Percentiles rank a stretch among this genome's conserved stretches.
These are phyloP conservation scores for Yarrowia bubula DNA, from an alignment of 805 yeast genomes.

Conservation along the genomic window DNA sequence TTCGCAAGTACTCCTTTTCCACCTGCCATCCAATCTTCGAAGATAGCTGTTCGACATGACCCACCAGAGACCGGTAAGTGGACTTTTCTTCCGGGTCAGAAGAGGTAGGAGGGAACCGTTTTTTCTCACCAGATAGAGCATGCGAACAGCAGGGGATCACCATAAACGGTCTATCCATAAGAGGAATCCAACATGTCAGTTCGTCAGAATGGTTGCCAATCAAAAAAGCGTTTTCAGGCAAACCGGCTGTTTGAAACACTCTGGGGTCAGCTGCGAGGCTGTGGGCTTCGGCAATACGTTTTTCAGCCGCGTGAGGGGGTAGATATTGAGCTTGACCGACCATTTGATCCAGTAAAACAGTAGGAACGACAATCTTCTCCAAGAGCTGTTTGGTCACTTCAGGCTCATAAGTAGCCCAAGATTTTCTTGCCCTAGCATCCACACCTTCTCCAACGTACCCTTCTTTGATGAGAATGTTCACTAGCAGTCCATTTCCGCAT, in stretches of 20 bases:
- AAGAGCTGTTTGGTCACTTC: conserved; percentile 55
- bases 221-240: conserved; percentile 65
- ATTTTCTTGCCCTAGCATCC: conserved; percentile 85
- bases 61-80: conserved; percentile 81
- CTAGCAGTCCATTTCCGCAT: conserved; percentile 90
- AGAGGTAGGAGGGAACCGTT: conserved; percentile 50
- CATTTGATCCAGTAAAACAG: conserved; percentile 51
- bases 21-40: conserved; percentile 75
- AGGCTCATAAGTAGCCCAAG: conserved; percentile 78
- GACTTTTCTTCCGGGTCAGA: conserved; percentile 46
- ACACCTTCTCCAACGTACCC: conserved; percentile 82
- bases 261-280: conserved; percentile 11
- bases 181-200: conserved; percentile 91
- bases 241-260: conserved; percentile 2
- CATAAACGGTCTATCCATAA: conserved; percentile 72
- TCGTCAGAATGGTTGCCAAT: conserved; percentile 97
- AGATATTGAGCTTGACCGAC: conserved; percentile 1
- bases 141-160: conserved; percentile 97
- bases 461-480: conserved; percentile 69
- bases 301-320: conserved; percentile 3
- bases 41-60: conserved; percentile 74
- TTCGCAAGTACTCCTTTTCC: conserved; percentile 81
- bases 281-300: background rate
- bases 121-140: conserved; percentile 70
- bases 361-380: conserved; percentile 84